Conservation (phyloP, 108 stramenopile species). For the Skeletonema grethae region DNA sequence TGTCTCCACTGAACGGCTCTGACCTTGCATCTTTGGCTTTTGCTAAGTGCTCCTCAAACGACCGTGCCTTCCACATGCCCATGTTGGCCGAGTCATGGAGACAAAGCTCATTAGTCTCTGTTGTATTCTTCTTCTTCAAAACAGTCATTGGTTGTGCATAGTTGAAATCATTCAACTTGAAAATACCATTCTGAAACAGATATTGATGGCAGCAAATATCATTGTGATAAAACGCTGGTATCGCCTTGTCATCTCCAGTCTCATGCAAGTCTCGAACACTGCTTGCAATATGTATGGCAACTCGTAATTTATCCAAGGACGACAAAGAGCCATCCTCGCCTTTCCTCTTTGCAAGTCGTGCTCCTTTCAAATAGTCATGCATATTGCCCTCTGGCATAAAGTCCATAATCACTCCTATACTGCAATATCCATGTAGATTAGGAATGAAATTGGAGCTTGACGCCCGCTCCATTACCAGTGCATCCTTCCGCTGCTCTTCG, state of each 20-base stretch:
- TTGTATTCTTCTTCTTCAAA: conserved; percentile 14
- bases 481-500: conserved; percentile 46
- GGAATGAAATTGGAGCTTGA: conserved; percentile 37
- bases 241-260: conserved; percentile 42
- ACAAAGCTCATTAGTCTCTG: conserved; percentile 19
- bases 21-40: not conserved
- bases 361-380: conserved; percentile 47
- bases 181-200: conserved; percentile 35
- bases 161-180: conserved; percentile 41
- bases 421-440: conserved; percentile 41
- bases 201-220: conserved; percentile 62
- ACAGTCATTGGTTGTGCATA: conserved; percentile 30
- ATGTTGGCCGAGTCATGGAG: conserved; percentile 23
- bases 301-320: conserved; percentile 14
- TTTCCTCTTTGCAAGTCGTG: conserved; percentile 15
- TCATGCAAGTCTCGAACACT: conserved; percentile 59
- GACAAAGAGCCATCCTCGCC: conserved; percentile 11
- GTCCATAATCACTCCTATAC: conserved; percentile 47
- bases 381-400: conserved; percentile 52
- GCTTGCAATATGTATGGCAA: conserved; percentile 48
- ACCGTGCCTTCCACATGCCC: conserved; percentile 42
- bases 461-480: conserved; percentile 35
- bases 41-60: conserved; percentile 30
- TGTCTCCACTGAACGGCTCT: conserved; percentile 6
- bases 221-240: conserved; percentile 51